Conservation (phyloP, 768 basidiomycete species). For the Coprinellus aureogranulatus region DNA sequence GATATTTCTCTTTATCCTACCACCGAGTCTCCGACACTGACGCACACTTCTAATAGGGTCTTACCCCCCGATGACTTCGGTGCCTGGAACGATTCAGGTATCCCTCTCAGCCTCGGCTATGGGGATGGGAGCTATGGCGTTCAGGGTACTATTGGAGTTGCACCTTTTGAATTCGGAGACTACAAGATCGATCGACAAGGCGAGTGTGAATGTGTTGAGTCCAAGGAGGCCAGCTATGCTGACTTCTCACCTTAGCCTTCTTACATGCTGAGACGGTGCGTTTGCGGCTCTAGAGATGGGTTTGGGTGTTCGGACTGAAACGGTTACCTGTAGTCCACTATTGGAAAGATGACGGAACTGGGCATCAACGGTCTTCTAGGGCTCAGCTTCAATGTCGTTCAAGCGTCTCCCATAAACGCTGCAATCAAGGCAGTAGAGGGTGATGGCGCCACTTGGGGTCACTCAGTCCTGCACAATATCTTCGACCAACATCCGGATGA, state of each 20-base stretch:
- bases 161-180: constrained; percentile 29
- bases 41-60: constrained; percentile 23
- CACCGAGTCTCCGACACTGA: not conserved
- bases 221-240: too few species aligned
- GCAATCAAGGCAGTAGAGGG: constrained; percentile 23
- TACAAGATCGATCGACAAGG: constrained; percentile 24
- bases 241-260: too few species aligned
- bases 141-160: constrained; percentile 31
- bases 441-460: constrained; percentile 27
- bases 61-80: constrained; percentile 33
- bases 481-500: constrained; percentile 32
- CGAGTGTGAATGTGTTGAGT: not conserved
- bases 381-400: constrained; percentile 28
- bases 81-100: constrained; percentile 29
- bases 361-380: constrained; percentile 35
- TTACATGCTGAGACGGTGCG: too few species aligned
- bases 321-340: constrained; percentile 9
- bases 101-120: constrained; percentile 25
- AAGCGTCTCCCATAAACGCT: constrained; percentile 28
- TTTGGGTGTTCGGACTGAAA: not conserved
- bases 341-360: constrained; percentile 12
- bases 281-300: too few species aligned
- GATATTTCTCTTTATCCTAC: not conserved
- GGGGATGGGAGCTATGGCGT: constrained; percentile 36
- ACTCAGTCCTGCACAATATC: constrained; percentile 39